phyloP scores from a whole-genome alignment of 2,329 filamentous ascomycete species.

The Neodidymelliopsis sp. region DNA sequence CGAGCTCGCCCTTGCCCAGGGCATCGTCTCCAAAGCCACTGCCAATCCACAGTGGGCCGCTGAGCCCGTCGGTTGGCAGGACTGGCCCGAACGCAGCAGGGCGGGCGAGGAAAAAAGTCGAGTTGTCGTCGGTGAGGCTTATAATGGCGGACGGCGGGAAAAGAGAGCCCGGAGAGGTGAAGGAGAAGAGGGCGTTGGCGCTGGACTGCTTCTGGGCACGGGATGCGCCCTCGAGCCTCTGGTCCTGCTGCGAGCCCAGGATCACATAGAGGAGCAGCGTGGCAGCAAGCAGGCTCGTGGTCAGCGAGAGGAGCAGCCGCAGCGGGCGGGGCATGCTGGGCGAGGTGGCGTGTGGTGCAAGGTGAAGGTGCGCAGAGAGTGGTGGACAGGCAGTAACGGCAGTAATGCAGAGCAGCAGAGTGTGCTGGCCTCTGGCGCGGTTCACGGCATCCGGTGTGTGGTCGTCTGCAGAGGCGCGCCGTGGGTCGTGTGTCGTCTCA shows the following conservation, averaged over 20 bases:
- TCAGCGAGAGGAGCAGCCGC: slow-evolving; percentile 51
- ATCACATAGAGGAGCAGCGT: slow-evolving; percentile 54
- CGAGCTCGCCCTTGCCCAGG: slow-evolving; percentile 77
- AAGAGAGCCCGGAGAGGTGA: slow-evolving; percentile 74
- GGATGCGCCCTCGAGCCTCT: slow-evolving; percentile 25
- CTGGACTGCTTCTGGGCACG: slow-evolving; percentile 39
- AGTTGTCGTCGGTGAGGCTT: slow-evolving; percentile 96
- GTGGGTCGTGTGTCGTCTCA: slow-evolving; percentile 1
- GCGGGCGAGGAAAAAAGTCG: slow-evolving; percentile 91
- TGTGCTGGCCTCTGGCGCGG: slow-evolving; percentile 24
- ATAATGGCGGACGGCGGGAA: slow-evolving; percentile 97
- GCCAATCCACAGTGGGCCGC: slow-evolving; percentile 91
- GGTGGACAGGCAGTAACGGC: not conserved
- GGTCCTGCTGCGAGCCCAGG: slow-evolving; percentile 31
- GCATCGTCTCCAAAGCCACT: slow-evolving; percentile 85
- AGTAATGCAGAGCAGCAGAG: slow-evolving; percentile 29
- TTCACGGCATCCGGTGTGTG: slow-evolving; percentile 19
- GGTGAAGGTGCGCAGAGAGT: not conserved
- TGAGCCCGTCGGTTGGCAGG: slow-evolving; percentile 77
- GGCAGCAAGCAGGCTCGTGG: slow-evolving; percentile 53
- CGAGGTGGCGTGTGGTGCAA: slow-evolving; percentile 10
- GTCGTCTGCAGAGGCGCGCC: slow-evolving; percentile 8
- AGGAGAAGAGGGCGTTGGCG: slow-evolving; percentile 56
- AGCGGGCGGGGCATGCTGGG: slow-evolving; percentile 46
- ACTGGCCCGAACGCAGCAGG: slow-evolving; percentile 91